Evolutionary conservation across 1,284 basidiomycete genomes (phyloP).

Genomic region (Ganoderma lucidum): DNA sequence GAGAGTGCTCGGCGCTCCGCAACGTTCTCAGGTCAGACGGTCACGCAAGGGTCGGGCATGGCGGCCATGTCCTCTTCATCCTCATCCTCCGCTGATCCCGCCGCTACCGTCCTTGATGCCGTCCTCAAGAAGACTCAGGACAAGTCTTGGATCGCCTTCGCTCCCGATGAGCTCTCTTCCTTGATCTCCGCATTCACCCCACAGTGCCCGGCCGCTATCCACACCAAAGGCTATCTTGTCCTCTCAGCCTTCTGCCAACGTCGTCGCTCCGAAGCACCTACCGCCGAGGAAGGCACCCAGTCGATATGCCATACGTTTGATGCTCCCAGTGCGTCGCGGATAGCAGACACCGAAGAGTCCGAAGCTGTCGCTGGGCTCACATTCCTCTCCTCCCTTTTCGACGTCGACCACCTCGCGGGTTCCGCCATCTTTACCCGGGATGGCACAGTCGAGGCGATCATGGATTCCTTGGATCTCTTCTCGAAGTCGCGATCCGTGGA

Average conservation of each 20-base stretch:
- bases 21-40: no score
- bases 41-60: not conserved
- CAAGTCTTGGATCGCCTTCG: conserved; percentile 44
- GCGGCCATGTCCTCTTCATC: conserved; percentile 21
- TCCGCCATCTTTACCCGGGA: conserved; percentile 68
- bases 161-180: conserved; percentile 63
- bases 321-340: conserved; percentile 51
- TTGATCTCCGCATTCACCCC: conserved; percentile 66
- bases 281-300: conserved; percentile 56
- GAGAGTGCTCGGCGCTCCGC: not conserved
- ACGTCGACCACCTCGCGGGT: conserved; percentile 75
- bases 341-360: conserved; percentile 63
- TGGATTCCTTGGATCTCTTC: conserved; percentile 71
- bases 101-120: conserved; percentile 37
- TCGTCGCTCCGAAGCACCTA: conserved; percentile 47
- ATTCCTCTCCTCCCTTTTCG: conserved; percentile 77
- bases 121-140: conserved; percentile 47
- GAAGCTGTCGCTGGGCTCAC: conserved; percentile 60
- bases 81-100: conserved; percentile 26
- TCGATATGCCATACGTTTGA: conserved; percentile 57
- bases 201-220: conserved; percentile 47
- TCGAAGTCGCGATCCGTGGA: conserved; percentile 53
- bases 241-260: conserved; percentile 73
- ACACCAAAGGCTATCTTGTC: conserved; percentile 72
- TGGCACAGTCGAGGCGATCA: conserved; percentile 65